A percentile compares a stretch with the other conserved stretches of the same genome.
Conservation (phyloP, 257 asterid genomes). For the Capsicum chinense region DNA sequence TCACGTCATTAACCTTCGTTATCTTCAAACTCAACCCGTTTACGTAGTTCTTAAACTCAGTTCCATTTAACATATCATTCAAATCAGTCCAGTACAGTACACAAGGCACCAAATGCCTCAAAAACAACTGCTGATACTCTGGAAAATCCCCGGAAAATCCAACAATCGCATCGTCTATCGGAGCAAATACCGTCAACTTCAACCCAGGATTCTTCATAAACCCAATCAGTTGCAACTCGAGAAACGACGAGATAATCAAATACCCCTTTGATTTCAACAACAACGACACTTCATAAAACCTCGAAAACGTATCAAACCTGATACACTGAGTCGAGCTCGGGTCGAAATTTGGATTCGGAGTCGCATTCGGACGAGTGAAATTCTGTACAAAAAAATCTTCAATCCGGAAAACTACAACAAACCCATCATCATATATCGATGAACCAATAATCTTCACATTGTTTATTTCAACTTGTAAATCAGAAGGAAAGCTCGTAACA, state of each 20-base stretch:
- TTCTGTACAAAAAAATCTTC: slow-evolving; percentile 56
- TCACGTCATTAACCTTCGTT: slow-evolving; percentile 41
- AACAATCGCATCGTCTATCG: slow-evolving; percentile 57
- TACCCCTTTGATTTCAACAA: slow-evolving; percentile 67
- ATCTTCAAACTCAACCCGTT: slow-evolving; percentile 56
- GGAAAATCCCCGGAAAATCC: slow-evolving; percentile 54
- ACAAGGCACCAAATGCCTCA: slow-evolving; percentile 76
- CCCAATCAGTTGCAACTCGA: slow-evolving; percentile 72
- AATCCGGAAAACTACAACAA: slow-evolving; percentile 55
- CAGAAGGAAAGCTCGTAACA: slow-evolving; percentile 47
- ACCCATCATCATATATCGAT: slow-evolving; percentile 76
- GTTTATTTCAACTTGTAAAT: slow-evolving; percentile 40
- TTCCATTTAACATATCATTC: slow-evolving; percentile 49
- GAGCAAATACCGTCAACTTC: slow-evolving; percentile 72
- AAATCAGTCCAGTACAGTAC: slow-evolving; percentile 57
- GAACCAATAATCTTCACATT: slow-evolving; percentile 44
- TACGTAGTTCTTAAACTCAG: slow-evolving; percentile 45
- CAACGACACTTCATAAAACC: slow-evolving; percentile 52
- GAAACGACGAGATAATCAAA: slow-evolving; percentile 67
- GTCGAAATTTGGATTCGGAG: slow-evolving; percentile 32
- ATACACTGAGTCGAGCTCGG: slow-evolving; percentile 29
- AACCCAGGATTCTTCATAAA: slow-evolving; percentile 35
- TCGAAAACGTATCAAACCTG: slow-evolving; percentile 44
- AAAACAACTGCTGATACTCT: slow-evolving; percentile 49
- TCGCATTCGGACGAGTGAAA: slow-evolving; percentile 39